Base-by-base conservation (phyloP, 176 grass and related monocot genomes). In the Pontederia crassipes region DNA sequence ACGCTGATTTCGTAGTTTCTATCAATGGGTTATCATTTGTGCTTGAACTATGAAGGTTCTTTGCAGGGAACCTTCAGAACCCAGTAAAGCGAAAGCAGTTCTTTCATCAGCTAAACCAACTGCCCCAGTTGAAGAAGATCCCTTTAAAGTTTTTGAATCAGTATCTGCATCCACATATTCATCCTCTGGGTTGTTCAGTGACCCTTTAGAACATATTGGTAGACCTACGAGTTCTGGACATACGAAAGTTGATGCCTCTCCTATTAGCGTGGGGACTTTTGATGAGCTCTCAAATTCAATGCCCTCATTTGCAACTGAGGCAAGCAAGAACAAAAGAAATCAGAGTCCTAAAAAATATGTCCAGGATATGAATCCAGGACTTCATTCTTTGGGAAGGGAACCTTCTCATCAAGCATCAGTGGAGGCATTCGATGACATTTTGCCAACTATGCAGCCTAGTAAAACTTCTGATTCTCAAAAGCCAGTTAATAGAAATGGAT, bases 131-230 rank as follows among this genome's bases (percentile, higher is more conserved):
- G 53, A 61, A 70, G 80, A 77, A 72, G 83, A 84, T 45, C 86
- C 90, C 56, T 89, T 95, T 64, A 63, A 75, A 82, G 78, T 89
- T 69, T 64, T 89, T 57, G 77, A 86, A 83, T 83, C 77, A 70
- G 52, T 63, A 28, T 80, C 85, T 29, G 81, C 59, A 24, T 84
- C 84, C n/a, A 12, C 75, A 51, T 76, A 77, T 67, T 58, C 76
- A 62, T 75, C 81, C 24, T 55, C 86, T 28, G 73, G 73, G 4
- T 46, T 86, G 68, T 98, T 85, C 17, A 13, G 61, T 61, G 79
- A 89, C 58, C 79, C 84, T 27, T 75, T 98, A 79, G 74, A 86
- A 63, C 55, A 79, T 74, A 66, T 84, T 20, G 32, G 71, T 70
- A 79, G 57, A 14, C 29, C 80, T 70, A 15, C 47, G 68, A 72